A percentile compares a stretch with the other conserved stretches of the same genome.
phyloP scores from a whole-genome alignment of 2,329 filamentous ascomycete genomes.

The Xylariomycetidae sp. region DNA sequence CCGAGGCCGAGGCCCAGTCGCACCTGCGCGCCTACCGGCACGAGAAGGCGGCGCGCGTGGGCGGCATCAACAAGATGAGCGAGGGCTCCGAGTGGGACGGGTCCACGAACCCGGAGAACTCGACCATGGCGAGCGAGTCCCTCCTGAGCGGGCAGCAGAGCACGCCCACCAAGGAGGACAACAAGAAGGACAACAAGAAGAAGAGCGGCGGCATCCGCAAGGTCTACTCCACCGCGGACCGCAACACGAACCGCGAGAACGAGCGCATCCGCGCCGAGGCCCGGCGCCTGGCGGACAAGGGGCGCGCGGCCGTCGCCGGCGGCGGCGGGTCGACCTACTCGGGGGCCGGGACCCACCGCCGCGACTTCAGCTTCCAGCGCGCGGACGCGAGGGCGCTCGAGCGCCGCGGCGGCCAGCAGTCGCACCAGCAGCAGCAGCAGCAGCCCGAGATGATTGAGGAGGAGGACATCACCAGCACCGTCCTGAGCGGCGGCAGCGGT shows the following conservation, averaged over 20 bases:
- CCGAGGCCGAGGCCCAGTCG: slow-evolving; percentile 58
- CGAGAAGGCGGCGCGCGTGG: slow-evolving; percentile 81
- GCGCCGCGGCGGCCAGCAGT: slow-evolving; percentile 5
- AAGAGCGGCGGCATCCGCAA: slow-evolving; percentile 50
- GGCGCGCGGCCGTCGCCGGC: slow-evolving; percentile 30
- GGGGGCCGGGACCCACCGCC: slow-evolving; percentile 21
- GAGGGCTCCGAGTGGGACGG: slow-evolving; percentile 81
- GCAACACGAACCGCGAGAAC: slow-evolving; percentile 45
- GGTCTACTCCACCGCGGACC: slow-evolving; percentile 57
- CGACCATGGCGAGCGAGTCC: slow-evolving; percentile 50
- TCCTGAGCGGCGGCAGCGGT: too few relatives aligned
- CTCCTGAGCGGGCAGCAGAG: slow-evolving; percentile 54
- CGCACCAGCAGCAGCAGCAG: background rate
- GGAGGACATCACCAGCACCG: slow-evolving; percentile 19
- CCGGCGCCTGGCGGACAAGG: slow-evolving; percentile 49
- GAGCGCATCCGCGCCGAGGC: slow-evolving; percentile 55
- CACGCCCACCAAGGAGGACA: slow-evolving; percentile 46
- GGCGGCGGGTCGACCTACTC: slow-evolving; percentile 11
- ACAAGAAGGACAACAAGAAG: slow-evolving; percentile 1
- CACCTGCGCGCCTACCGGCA: slow-evolving; percentile 80
- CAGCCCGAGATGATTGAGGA: slow-evolving; percentile 23
- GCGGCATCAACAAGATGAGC: slow-evolving; percentile 77
- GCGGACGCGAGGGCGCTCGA: slow-evolving; percentile 28
- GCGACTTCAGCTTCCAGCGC: slow-evolving; percentile 52
- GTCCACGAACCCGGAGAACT: slow-evolving; percentile 61